phyloP scores from a whole-genome alignment of 495 filamentous ascomycete species.

The Penicillium pancosmium region DNA sequence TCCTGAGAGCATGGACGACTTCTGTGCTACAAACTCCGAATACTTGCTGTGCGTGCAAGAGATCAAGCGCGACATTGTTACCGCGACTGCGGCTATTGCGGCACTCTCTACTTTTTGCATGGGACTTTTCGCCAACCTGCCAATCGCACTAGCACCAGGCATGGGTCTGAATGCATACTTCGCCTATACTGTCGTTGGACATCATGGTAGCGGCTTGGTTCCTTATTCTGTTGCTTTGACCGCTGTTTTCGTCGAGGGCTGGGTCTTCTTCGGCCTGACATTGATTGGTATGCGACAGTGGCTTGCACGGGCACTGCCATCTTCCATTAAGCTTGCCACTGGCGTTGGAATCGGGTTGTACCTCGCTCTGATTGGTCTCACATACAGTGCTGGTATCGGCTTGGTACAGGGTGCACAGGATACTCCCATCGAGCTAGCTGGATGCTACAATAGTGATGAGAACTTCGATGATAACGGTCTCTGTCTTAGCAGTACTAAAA shows the following conservation, averaged over 20 bases:
- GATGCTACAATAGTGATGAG: constrained; percentile 50
- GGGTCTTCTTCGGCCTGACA: constrained; percentile 69
- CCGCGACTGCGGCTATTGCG: constrained; percentile 78
- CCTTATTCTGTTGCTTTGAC: constrained; percentile 72
- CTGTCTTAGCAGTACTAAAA: constrained; percentile 59
- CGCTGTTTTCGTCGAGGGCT: constrained; percentile 82
- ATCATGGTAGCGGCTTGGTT: constrained; percentile 66
- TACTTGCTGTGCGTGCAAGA: constrained; percentile 67
- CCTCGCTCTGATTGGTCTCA: constrained; percentile 77
- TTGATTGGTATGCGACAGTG: constrained; percentile 78
- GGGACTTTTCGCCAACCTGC: constrained; percentile 72
- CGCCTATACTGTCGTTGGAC: constrained; percentile 78
- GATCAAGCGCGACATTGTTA: constrained; percentile 74
- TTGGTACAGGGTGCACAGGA: constrained; percentile 60
- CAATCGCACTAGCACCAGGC: constrained; percentile 76
- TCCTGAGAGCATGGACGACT: constrained; percentile 42
- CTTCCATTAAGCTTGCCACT: constrained; percentile 80
- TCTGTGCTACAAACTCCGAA: constrained; percentile 56
- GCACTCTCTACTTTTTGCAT: constrained; percentile 71
- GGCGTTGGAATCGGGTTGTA: constrained; percentile 82
- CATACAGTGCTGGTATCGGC: constrained; percentile 78
- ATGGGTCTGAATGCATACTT: constrained; percentile 89
- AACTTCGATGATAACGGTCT: constrained; percentile 41
- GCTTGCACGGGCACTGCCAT: constrained; percentile 76
- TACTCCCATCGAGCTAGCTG: constrained; percentile 69